Evolutionary conservation across 768 basidiomycete genomes (phyloP), one percentile per base, ranked within the genome.

Genomic region (Crassisporium funariophilum): DNA sequence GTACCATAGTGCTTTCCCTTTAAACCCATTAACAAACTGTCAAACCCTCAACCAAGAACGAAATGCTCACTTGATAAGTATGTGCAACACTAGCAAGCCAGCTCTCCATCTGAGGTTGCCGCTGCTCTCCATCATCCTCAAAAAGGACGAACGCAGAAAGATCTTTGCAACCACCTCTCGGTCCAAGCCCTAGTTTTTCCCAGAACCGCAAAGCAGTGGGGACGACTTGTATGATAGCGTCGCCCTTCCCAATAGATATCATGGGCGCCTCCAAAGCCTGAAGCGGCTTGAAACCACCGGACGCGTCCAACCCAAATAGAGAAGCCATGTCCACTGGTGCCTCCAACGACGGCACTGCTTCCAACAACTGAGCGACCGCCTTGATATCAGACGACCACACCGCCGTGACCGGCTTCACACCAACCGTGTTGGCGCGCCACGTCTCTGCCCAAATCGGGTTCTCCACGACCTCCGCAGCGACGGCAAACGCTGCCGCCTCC

Each of bases 171-270:
- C 92, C 91, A 25, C 77, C 77, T 37, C 77, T 74, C 0, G 91
- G 91, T 12, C 74, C 72, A 35, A 94, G 60, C 0, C 88, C 89
- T 10, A 92, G 74, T 61, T 91, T 93, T 55, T 88, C 85, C 91
- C 91, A 93, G 62, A 92, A 93, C 2, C 84, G 76, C 17, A 93
- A 59, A 0, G 89, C 85, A 4, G 88, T 65, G 2, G 89, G 84
- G 11, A 81, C 63, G 13, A 89, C 63, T 33, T 90, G 82, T n/a
- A 93, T 71, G 20, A 90, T 64, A 3, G 80, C 75, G 27, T 84
- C 83, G 2, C 79, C 78, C 57, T 88, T 89, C 2, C 79, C 83
- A 21, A 88, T 73, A 0, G 83, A 71, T 9, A 93, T 60, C 69
- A 79, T 71, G 0, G 88, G 87, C 1, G 76, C 60, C 6, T 80